Evolutionary conservation across 1,284 basidiomycete genomes (phyloP).

Genomic region (Cryptococcus jaspeensis): DNA sequence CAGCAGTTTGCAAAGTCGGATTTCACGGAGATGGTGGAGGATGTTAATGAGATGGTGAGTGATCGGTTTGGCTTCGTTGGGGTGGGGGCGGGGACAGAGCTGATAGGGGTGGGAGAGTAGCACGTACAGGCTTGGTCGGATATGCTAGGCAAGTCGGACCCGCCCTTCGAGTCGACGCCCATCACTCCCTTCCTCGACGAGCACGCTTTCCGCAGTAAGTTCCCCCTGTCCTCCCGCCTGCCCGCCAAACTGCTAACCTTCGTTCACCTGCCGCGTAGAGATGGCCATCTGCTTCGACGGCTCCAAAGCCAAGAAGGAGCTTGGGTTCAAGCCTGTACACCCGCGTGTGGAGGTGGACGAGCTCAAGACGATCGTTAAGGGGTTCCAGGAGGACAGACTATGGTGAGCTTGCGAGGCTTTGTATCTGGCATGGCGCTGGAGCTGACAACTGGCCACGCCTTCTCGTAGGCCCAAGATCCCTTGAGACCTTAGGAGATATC

Average conservation of each 20-base stretch:
- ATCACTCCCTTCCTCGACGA: constrained; percentile 80
- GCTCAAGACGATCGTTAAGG: constrained; percentile 38
- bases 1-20: constrained; percentile 51
- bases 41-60: constrained; percentile 72
- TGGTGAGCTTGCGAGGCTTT: constrained; percentile 31
- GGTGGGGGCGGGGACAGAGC: neutral
- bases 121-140: constrained; percentile 82
- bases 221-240: neutral
- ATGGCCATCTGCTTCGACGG: constrained; percentile 51
- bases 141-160: constrained; percentile 72
- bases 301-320: constrained; percentile 48
- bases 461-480: too few species aligned
- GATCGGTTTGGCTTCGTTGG: neutral
- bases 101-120: constrained; percentile 10
- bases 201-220: constrained; percentile 55
- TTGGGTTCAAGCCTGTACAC: constrained; percentile 67
- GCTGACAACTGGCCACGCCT: too few species aligned
- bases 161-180: constrained; percentile 71
- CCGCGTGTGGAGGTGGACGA: constrained; percentile 54
- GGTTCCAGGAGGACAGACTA: constrained; percentile 45
- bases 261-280: constrained; percentile 54
- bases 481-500: too few species aligned
- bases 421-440: too few species aligned
- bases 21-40: constrained; percentile 71
- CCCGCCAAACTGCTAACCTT: neutral